Evolutionary conservation across 1,284 basidiomycete species (phyloP).

Genomic region (Gomphus bonarii): DNA sequence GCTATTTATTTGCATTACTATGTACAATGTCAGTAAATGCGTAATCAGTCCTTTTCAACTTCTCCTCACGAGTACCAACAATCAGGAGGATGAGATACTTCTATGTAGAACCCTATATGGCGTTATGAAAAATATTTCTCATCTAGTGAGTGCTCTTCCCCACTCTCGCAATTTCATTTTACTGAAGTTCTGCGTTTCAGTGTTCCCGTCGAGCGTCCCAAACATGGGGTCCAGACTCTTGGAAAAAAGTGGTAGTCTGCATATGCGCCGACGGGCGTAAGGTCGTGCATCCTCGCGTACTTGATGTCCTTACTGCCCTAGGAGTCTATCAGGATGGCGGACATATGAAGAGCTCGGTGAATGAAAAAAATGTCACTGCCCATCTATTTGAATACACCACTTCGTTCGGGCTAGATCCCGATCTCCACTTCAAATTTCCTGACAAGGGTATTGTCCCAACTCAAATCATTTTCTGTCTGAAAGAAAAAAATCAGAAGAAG

Average conservation of each 20-base stretch:
- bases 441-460: constrained; percentile 93
- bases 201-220: constrained; percentile 90
- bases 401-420: constrained; percentile 80
- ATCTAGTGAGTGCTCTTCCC: neutral
- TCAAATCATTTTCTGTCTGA: constrained; percentile 88
- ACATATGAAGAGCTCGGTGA: constrained; percentile 85
- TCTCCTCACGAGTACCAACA: neutral
- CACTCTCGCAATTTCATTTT: constrained; percentile 19
- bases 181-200: constrained; percentile 49
- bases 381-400: constrained; percentile 96
- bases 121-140: constrained; percentile 64
- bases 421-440: constrained; percentile 88
- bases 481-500: constrained; percentile 94
- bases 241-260: constrained; percentile 97
- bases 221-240: constrained; percentile 93
- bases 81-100: constrained; percentile 85
- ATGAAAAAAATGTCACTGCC: constrained; percentile 81
- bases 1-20: constrained; percentile 89
- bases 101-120: constrained; percentile 94
- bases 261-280: constrained; percentile 94
- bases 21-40: constrained; percentile 73
- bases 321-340: constrained; percentile 73
- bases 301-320: constrained; percentile 81
- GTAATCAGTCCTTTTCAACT: neutral
- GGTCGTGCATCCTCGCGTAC: constrained; percentile 85